These are phyloP conservation scores for Yarrowia osloensis DNA, from an alignment of 805 yeast species.

Conservation along the genomic window DNA sequence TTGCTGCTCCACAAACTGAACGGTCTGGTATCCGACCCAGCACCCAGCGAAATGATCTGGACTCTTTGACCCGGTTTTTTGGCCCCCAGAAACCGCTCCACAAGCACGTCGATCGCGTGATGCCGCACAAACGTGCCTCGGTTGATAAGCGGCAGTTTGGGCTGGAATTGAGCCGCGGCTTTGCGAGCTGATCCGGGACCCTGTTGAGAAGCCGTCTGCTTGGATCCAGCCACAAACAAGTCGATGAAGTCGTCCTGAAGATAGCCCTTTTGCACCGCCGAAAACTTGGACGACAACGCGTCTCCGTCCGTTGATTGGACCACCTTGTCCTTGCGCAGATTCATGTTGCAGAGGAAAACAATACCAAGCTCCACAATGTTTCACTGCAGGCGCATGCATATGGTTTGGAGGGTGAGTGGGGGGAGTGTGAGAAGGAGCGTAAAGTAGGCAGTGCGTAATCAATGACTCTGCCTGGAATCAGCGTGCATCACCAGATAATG, in stretches of 20 bases:
- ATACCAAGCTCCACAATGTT: no score
- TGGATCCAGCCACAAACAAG: slow-evolving; percentile 35
- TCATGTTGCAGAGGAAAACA: no score
- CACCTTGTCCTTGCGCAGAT: slow-evolving; percentile 46
- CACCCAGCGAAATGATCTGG: slow-evolving; percentile 70
- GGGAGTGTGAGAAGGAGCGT: no score
- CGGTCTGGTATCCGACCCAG: slow-evolving; percentile 76
- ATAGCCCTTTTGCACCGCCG: slow-evolving; percentile 51
- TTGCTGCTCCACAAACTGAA: slow-evolving; percentile 50
- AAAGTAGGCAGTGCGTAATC: no score
- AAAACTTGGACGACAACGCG: slow-evolving; percentile 55
- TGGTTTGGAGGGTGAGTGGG: no score
- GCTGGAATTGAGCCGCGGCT: slow-evolving; percentile 33
- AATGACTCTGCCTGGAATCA: no score
- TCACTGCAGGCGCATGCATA: no score
- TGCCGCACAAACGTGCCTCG: slow-evolving; percentile 62
- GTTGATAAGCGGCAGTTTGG: slow-evolving; percentile 61
- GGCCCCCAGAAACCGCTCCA: slow-evolving; percentile 44
- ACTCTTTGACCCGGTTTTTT: slow-evolving; percentile 33
- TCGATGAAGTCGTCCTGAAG: slow-evolving; percentile 47
- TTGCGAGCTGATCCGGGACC: slow-evolving; percentile 25
- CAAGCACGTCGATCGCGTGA: slow-evolving; percentile 47
- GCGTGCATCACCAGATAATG: no score
- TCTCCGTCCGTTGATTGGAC: slow-evolving; percentile 62
- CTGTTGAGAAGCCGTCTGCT: slow-evolving; percentile 7